Percentiles rank a stretch among this genome's conserved stretches.
phyloP scores from a whole-genome alignment of 306 rosid species.

The Rubus idaeus region DNA sequence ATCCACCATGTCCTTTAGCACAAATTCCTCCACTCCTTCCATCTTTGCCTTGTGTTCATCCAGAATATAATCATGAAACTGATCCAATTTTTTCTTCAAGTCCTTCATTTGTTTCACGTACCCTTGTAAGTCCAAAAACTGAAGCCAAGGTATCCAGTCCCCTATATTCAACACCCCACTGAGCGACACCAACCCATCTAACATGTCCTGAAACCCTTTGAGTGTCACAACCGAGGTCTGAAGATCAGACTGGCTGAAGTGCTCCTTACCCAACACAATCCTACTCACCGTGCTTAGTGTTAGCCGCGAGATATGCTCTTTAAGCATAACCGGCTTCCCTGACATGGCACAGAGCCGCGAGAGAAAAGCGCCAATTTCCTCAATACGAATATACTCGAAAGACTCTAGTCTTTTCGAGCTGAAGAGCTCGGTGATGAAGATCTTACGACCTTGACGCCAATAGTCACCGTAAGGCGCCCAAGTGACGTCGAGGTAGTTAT shows the following conservation, averaged over 20 bases:
- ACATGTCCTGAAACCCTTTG: constrained; percentile 36
- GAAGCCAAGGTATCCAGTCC: constrained; percentile 46
- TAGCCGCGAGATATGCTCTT: constrained; percentile 23
- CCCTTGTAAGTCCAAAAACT: constrained; percentile 46
- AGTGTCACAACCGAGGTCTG: constrained; percentile 20
- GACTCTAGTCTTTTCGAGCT: constrained; percentile 31
- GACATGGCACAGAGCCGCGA: constrained; percentile 19
- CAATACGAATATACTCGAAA: constrained; percentile 30
- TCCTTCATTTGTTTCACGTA: constrained; percentile 41
- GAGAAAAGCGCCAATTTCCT: constrained; percentile 29
- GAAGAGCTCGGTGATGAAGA: constrained; percentile 37
- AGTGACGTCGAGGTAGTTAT: constrained; percentile 31
- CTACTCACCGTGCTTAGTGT: constrained; percentile 42
- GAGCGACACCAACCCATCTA: constrained; percentile 40
- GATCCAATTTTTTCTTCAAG: constrained; percentile 28
- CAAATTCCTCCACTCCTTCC: constrained; percentile 2
- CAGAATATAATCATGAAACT: constrained; percentile 32
- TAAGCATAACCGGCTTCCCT: constrained; percentile 29
- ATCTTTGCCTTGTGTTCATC: constrained; percentile 36
- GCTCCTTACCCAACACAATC: constrained; percentile 43
- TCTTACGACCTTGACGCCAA: constrained; percentile 43
- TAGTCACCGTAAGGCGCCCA: constrained; percentile 42
- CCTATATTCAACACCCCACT: constrained; percentile 43
- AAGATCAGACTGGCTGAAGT: constrained; percentile 15
- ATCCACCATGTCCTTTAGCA: constrained; percentile 41